These are phyloP conservation scores for Artemisia tridentata DNA, from an alignment of 129 eudicot genomes.

Conservation along the genomic window DNA sequence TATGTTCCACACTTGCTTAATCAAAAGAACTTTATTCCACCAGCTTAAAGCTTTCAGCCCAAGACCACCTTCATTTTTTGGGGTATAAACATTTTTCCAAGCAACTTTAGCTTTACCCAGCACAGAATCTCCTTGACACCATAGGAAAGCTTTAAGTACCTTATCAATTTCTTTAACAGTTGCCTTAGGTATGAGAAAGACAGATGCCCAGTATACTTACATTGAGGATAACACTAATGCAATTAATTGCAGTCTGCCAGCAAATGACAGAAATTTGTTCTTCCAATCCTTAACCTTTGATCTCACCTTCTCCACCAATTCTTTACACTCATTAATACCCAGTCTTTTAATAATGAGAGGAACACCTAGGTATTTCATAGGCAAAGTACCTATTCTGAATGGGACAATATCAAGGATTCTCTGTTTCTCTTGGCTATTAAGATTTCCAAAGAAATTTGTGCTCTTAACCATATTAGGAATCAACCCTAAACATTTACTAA, in stretches of 20 bases:
- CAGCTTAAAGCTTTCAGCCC: background rate
- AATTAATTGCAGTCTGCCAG: background rate
- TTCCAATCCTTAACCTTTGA: background rate
- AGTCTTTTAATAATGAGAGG: background rate
- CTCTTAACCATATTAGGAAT: background rate
- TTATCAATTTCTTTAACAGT: background rate
- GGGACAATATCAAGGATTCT: background rate
- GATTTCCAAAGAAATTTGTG: background rate
- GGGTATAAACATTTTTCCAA: background rate
- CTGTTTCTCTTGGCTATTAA: background rate
- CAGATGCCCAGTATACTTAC: background rate
- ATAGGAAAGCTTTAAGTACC: background rate
- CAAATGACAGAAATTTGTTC: background rate
- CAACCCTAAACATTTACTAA: background rate
- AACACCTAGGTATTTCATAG: background rate
- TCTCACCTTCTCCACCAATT: background rate
- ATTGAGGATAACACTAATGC: background rate
- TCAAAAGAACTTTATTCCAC: background rate
- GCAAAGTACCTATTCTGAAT: background rate
- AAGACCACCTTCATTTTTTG: background rate
- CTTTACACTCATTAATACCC: background rate
- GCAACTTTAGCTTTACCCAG: background rate
- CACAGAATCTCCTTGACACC: background rate
- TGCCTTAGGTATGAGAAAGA: background rate
- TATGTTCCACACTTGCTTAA: background rate